Conservation (phyloP, 2,329 filamentous ascomycete species). For the Beauveria rudraprayagi region DNA sequence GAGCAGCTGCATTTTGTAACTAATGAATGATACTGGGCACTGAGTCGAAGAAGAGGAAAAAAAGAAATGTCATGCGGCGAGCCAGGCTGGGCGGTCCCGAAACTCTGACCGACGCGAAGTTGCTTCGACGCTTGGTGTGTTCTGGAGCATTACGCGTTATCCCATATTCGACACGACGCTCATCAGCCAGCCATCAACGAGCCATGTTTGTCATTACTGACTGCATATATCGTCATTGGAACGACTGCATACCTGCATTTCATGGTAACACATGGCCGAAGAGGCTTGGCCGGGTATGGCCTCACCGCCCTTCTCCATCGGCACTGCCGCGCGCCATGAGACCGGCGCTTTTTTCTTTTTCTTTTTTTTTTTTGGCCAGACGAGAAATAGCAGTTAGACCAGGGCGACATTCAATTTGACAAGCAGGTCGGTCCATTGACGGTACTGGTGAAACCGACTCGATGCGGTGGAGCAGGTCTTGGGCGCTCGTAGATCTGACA, state of each 20-base stretch:
- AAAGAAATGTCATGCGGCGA: neutral
- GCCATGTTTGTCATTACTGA: no score
- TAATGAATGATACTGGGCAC: neutral
- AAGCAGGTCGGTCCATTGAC: no score
- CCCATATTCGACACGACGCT: neutral
- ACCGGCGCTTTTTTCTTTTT: neutral
- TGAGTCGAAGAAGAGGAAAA: neutral
- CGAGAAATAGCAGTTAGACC: neutral
- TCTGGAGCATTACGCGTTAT: neutral
- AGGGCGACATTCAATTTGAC: neutral
- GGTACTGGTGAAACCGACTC: no score
- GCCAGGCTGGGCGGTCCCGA: neutral
- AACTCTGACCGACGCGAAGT: neutral
- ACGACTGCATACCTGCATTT: neutral
- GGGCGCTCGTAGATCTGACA: slow-evolving; percentile 3
- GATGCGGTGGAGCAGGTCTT: neutral
- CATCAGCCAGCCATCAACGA: neutral
- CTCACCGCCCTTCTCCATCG: slow-evolving; percentile 7
- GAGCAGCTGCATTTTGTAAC: neutral
- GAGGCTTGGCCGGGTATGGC: neutral
- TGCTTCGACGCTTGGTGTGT: neutral
- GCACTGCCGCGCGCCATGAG: neutral
- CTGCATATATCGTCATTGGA: neutral
- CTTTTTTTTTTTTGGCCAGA: neutral
- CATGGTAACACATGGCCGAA: neutral